Percentiles rank a stretch among this genome's conserved stretches.
Evolutionary conservation across 2,329 filamentous ascomycete genomes (phyloP).

Genomic region (Pseudocercospora fuligena): DNA sequence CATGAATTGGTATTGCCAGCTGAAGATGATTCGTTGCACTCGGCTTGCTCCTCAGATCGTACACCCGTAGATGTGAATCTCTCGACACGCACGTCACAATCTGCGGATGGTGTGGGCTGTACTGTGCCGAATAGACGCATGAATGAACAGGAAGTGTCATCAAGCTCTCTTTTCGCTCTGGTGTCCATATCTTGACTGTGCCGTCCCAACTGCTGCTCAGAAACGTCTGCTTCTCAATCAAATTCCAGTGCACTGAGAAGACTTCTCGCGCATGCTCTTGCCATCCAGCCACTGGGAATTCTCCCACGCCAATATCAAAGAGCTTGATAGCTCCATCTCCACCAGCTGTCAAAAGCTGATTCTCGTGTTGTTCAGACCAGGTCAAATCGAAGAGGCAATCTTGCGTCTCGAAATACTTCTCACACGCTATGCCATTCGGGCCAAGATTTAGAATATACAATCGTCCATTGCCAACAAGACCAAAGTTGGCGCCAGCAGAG

Average conservation of each 20-base stretch:
- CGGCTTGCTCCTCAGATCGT: conserved; percentile 85
- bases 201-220: conserved; percentile 95
- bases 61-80: conserved; percentile 87
- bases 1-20: conserved; percentile 81
- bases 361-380: conserved; percentile 96
- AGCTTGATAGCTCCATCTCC: conserved; percentile 95
- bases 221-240: conserved; percentile 88
- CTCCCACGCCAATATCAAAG: conserved; percentile 79
- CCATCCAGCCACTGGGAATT: conserved; percentile 90
- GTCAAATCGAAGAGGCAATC: conserved; percentile 93
- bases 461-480: conserved; percentile 92
- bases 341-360: conserved; percentile 85
- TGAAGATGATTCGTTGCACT: conserved; percentile 87
- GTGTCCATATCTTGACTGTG: conserved; percentile 94
- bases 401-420: conserved; percentile 95
- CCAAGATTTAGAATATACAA: conserved; percentile 84
- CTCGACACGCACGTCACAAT: conserved; percentile 86
- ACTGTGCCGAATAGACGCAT: conserved; percentile 92
- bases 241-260: conserved; percentile 91
- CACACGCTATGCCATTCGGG: conserved; percentile 77
- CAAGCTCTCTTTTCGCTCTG: conserved; percentile 67
- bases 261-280: conserved; percentile 92
- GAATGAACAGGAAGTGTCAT: conserved; percentile 87
- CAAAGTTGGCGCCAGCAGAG: conserved; percentile 90
- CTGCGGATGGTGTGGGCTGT: conserved; percentile 84